Evolutionary conservation across 164 flowering plant species (phyloP).

Genomic region (Magnolia officinalis): DNA sequence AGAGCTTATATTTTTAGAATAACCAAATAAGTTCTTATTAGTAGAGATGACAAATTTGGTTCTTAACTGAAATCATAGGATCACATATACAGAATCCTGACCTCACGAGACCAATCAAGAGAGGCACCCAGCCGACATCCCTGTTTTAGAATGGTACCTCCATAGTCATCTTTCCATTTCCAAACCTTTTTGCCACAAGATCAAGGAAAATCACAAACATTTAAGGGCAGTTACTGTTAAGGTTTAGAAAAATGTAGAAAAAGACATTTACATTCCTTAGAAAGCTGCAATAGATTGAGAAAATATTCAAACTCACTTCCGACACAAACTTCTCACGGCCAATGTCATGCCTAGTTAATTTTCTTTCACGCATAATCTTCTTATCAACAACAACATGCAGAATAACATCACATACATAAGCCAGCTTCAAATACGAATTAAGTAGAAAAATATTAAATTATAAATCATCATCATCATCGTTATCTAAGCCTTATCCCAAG

Average conservation of each 20-base stretch:
- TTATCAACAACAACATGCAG: constrained; percentile 95
- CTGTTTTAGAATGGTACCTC: constrained; percentile 78
- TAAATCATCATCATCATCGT: not conserved
- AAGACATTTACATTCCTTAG: not conserved
- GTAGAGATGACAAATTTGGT: not conserved
- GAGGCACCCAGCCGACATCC: constrained; percentile 85
- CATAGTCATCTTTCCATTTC: constrained; percentile 91
- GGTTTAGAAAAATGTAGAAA: not conserved
- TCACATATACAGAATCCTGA: constrained; percentile 17
- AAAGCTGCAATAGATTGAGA: not conserved
- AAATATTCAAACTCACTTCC: constrained; percentile 51
- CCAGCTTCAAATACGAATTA: not conserved
- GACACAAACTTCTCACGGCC: constrained; percentile 83
- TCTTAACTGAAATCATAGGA: not conserved
- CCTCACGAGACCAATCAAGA: constrained; percentile 99
- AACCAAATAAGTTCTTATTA: not conserved
- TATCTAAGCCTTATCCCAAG: too few relatives aligned
- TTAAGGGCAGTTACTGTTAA: not conserved
- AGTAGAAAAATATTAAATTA: not conserved
- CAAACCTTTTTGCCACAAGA: constrained; percentile 60
- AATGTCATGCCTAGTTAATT: constrained; percentile 81
- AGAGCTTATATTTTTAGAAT: too few relatives aligned
- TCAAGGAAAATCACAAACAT: constrained; percentile 4
- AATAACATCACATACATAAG: constrained; percentile 12
- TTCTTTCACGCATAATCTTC: constrained; percentile 83